Conservation (phyloP, 371 early-diverging fungal genomes). For the Apophysomyces trapeziformis region DNA sequence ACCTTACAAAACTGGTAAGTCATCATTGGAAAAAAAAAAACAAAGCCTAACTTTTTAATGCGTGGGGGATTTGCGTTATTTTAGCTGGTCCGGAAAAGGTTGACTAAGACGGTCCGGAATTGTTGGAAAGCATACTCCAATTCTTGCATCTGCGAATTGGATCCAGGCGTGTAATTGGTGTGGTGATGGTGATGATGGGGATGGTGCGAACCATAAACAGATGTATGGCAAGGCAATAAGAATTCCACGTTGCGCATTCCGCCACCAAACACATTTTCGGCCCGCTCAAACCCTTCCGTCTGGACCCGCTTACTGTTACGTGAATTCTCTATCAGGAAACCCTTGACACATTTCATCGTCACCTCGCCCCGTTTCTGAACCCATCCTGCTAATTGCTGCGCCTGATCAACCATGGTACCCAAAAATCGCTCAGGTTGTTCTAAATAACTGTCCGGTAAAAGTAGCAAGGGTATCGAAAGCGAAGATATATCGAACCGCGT, state of each 20-base stretch:
- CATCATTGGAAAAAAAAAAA: constrained; percentile 4
- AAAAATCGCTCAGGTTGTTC: constrained; percentile 35
- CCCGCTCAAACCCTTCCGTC: constrained; percentile 33
- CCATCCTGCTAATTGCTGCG: constrained; percentile 29
- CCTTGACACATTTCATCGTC: constrained; percentile 68
- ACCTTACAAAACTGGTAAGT: neutral
- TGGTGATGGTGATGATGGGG: constrained; percentile 18
- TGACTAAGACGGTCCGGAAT: constrained; percentile 38
- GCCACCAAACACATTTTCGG: constrained; percentile 40
- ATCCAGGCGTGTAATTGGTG: neutral
- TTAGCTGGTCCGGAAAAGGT: constrained; percentile 47
- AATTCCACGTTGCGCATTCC: constrained; percentile 50
- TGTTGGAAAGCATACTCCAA: constrained; percentile 48
- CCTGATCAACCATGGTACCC: constrained; percentile 22
- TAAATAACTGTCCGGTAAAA: constrained; percentile 65
- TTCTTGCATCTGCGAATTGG: constrained; percentile 23
- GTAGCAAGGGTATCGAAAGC: constrained; percentile 67
- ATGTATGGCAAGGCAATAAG: constrained; percentile 36
- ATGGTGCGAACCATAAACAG: constrained; percentile 28
- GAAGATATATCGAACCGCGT: constrained; percentile 71
- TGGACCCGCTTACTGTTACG: constrained; percentile 44
- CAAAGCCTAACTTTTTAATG: constrained; percentile 2
- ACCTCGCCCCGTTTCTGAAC: constrained; percentile 60
- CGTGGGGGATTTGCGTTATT: neutral
- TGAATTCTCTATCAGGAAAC: constrained; percentile 61